phyloP scores from a whole-genome alignment of 2,329 filamentous ascomycete species.

The Aspergillus ruber region DNA sequence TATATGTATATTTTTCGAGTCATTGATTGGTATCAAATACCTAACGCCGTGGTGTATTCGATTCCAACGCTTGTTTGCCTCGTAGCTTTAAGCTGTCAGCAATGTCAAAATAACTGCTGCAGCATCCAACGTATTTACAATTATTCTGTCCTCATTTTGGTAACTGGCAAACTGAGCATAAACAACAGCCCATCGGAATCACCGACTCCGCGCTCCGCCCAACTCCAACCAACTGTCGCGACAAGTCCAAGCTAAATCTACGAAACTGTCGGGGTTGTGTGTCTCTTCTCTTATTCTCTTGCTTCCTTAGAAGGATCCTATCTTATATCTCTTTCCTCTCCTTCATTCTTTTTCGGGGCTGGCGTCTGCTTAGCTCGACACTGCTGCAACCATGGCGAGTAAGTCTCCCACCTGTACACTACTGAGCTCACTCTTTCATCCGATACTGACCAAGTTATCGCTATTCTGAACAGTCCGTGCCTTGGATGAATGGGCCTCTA shows the following conservation, averaged over 20 bases:
- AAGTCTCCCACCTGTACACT: conserved; percentile 13
- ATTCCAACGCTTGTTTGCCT: too few relatives aligned
- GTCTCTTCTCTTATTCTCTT: background rate
- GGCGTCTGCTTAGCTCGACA: conserved; percentile 17
- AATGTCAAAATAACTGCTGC: too few relatives aligned
- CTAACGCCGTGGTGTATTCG: too few relatives aligned
- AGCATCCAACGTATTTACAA: too few relatives aligned
- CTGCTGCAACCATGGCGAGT: conserved; percentile 30
- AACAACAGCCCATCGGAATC: conserved; percentile 1
- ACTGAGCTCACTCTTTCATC: conserved; percentile 4
- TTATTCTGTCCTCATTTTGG: too few relatives aligned
- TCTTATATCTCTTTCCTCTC: background rate
- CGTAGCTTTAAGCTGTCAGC: too few relatives aligned
- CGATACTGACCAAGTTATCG: conserved; percentile 1
- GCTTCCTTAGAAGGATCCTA: background rate
- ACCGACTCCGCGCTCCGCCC: conserved; percentile 2
- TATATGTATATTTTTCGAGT: too few relatives aligned
- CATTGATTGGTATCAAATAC: too few relatives aligned
- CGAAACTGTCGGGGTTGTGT: too few relatives aligned
- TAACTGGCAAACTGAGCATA: too few relatives aligned
- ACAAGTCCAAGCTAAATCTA: background rate
- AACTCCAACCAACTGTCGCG: conserved; percentile 3
- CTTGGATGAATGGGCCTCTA: conserved; percentile 53
- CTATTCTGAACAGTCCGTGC: conserved; percentile 34
- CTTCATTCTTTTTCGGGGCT: conserved; percentile 10